Evolutionary conservation across 1,139 yeast genomes (phyloP).

Genomic region (Taphrina wiesneri): DNA sequence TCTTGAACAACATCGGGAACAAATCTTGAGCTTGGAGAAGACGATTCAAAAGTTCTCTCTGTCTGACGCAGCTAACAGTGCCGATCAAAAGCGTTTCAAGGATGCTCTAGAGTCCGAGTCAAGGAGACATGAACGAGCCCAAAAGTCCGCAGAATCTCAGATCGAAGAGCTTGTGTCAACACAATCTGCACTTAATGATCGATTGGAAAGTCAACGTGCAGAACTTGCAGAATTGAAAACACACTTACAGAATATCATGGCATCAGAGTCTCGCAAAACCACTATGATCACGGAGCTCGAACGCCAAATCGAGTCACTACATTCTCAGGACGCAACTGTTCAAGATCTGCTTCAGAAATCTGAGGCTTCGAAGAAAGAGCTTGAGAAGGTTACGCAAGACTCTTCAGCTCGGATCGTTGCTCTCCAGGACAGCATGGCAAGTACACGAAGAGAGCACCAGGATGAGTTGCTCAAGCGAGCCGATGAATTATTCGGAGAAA

Average conservation of each 20-base stretch:
- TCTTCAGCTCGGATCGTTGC: background rate
- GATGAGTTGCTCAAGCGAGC: background rate
- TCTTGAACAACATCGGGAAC: conserved; percentile 1
- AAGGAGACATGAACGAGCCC: conserved; percentile 17
- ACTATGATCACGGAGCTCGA: background rate
- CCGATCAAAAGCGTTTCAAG: conserved; percentile 12
- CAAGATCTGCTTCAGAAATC: background rate
- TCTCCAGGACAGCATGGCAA: background rate
- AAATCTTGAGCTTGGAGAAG: conserved; percentile 10
- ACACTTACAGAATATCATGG: background rate
- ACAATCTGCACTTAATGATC: background rate
- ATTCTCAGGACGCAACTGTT: background rate
- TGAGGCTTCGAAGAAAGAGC: background rate
- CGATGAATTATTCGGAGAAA: conserved; percentile 1
- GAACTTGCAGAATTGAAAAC: background rate
- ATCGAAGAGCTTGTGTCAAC: background rate
- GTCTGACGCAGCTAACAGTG: conserved; percentile 9
- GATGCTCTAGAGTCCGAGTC: conserved; percentile 23
- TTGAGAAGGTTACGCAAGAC: background rate
- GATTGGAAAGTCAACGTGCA: conserved; percentile 1
- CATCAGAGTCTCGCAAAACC: background rate
- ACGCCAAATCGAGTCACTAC: background rate
- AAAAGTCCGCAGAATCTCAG: conserved; percentile 2
- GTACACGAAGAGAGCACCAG: conserved; percentile 10
- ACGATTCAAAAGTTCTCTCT: conserved; percentile 6